phyloP scores from a whole-genome alignment of 164 flowering plant genomes.

The Cinnamomum chago region DNA sequence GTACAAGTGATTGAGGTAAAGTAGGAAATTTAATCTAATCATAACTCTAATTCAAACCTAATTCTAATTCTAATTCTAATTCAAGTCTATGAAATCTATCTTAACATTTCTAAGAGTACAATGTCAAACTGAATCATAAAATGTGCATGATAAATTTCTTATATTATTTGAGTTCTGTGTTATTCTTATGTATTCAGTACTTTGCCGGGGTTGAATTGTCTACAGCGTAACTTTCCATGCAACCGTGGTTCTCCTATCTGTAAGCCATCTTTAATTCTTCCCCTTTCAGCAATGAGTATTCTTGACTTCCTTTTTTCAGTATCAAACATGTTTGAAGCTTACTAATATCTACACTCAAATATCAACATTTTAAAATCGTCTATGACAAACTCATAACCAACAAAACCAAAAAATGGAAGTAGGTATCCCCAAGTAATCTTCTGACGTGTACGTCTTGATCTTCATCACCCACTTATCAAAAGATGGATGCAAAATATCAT shows the following conservation, averaged over 20 bases:
- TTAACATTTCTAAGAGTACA: no score
- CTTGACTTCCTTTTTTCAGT: neutral
- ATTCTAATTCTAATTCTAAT: no score
- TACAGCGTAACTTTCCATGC: constrained; percentile 74
- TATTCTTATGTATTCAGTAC: constrained; percentile 28
- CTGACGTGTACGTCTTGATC: neutral
- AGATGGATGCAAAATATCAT: neutral
- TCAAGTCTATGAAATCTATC: no score
- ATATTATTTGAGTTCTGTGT: neutral
- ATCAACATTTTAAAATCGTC: neutral
- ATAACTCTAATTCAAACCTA: no score
- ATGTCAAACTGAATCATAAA: neutral
- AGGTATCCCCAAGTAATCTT: neutral
- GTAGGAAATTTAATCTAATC: no score
- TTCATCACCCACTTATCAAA: neutral
- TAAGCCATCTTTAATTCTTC: constrained; percentile 31
- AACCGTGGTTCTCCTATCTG: constrained; percentile 47
- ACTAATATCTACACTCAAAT: neutral
- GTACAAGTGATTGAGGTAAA: no score
- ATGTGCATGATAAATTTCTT: neutral
- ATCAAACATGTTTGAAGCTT: neutral
- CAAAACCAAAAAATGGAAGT: neutral
- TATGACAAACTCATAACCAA: neutral
- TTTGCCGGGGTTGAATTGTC: constrained; percentile 63
- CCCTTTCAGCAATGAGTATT: neutral